Base-by-base conservation (phyloP, 305 asterid genomes). In the Plantago rigida region DNA sequence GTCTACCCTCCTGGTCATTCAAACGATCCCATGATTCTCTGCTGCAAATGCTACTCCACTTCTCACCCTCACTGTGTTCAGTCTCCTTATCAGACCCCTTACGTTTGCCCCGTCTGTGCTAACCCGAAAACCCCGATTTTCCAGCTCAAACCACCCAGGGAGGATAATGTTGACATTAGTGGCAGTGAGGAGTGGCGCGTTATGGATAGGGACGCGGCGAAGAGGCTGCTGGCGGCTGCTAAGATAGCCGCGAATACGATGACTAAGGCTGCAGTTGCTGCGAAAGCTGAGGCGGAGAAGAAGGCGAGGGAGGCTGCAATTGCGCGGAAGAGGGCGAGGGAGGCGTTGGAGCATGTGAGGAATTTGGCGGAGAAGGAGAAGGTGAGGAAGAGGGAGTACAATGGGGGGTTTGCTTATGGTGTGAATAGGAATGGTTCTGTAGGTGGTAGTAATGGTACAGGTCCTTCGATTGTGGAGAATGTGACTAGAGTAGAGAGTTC, bases 311-410 rank as follows among this genome's bases (percentile, higher is more conserved):
- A 87, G 73, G 92, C 96, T 0, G 89, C 89, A 0, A 63, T 59
- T 51, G 63, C 95, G 2, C 67, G 89, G 75, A 87, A 87, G 67
- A 78, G 87, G 59, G 97, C 96, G 2, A 79, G 78, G 69, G 92
- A 81, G 65, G 87, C 89, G 0, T 58, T 85, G 73, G 95, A 82
- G 55, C 81, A 78, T 28, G 78, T 85, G 9, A 81, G 87, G 0
- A 60, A 61, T 69, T 67, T 87, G 69, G 78, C 64, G 9, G 76
- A 77, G 6, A 79, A 69, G 84, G 86, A 87, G 70, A 84, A 79
- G 69, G 1, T 63, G 71, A 78, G 71, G 77, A 78, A 70, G 70
- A 78, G 73, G 47, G 83, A 79, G n/a, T 52, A 15, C 29, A 63
- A 45, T 53, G 58, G 36, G 45, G 71, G 69, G 61, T 48, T 17